A percentile compares a stretch with the other conserved stretches of the same genome.
Evolutionary conservation across 2,329 filamentous ascomycete genomes (phyloP).

Genomic region (Sphaerulina vaccinii): DNA sequence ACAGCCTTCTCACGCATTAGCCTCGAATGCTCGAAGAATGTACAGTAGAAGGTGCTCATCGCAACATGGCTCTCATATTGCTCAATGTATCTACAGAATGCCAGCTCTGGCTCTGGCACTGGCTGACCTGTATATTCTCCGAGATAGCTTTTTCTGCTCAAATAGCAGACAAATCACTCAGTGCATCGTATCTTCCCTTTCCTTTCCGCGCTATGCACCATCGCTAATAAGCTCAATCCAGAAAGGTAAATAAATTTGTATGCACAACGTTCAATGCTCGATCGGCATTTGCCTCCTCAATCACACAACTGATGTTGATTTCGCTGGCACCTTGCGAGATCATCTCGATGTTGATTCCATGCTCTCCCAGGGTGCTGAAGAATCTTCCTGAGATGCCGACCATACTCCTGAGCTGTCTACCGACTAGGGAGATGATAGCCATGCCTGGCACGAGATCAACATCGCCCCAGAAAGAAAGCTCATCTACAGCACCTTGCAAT

Average conservation of each 20-base stretch:
- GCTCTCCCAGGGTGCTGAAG: conserved; percentile 90
- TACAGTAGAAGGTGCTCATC: not conserved
- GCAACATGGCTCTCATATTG: not conserved
- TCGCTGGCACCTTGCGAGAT: conserved; percentile 98
- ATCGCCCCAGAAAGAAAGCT: conserved; percentile 77
- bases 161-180: not conserved
- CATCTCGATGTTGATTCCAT: conserved; percentile 98
- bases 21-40: too few relatives aligned
- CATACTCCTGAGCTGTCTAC: conserved; percentile 98
- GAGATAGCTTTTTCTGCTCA: not conserved
- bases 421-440: conserved; percentile 93
- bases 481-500: conserved; percentile 57
- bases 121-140: not conserved
- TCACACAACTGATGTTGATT: conserved; percentile 98
- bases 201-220: not conserved
- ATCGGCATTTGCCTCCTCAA: conserved; percentile 85
- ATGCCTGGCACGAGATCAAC: conserved; percentile 89
- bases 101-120: conserved; percentile 1
- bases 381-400: conserved; percentile 84
- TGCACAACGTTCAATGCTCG: conserved; percentile 95
- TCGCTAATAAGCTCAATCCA: conserved; percentile 61
- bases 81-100: conserved; percentile 11
- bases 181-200: not conserved
- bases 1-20: not conserved
- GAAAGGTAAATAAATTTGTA: conserved; percentile 93